Evolutionary conservation across 164 flowering plant genomes (phyloP).

Genomic region (Umbellularia californica): DNA sequence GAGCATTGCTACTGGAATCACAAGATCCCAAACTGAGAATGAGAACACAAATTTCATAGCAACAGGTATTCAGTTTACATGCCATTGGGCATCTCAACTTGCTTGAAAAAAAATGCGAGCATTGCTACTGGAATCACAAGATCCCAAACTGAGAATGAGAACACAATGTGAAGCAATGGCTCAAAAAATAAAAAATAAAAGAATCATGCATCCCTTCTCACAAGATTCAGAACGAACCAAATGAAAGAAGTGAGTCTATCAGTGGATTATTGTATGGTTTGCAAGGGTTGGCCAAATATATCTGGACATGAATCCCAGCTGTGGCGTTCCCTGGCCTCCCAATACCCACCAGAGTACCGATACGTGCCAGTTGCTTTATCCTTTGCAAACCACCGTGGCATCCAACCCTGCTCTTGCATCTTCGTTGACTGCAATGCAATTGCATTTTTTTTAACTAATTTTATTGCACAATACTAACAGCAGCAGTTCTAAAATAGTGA

Average conservation of each 20-base stretch:
- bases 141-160: slow-evolving; percentile 1
- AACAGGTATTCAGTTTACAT: too few species aligned
- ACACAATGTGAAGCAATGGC: too few species aligned
- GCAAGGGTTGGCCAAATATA: slow-evolving; percentile 38
- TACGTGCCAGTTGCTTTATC: slow-evolving; percentile 28
- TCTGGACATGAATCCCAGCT: slow-evolving; percentile 42
- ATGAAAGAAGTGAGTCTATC: too few species aligned
- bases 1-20: not conserved
- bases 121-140: not conserved
- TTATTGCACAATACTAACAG: too few species aligned
- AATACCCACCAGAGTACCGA: slow-evolving; percentile 41
- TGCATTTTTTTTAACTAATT: too few species aligned
- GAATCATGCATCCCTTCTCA: not conserved
- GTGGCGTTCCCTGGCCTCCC: slow-evolving; percentile 41
- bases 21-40: not conserved
- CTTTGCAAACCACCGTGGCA: slow-evolving; percentile 42
- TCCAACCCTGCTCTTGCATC: slow-evolving; percentile 52
- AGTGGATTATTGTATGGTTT: slow-evolving; percentile 10
- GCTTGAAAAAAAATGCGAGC: too few species aligned
- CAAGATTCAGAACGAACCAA: too few species aligned
- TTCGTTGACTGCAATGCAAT: slow-evolving; percentile 29
- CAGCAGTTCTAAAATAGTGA: too few species aligned
- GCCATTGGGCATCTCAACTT: too few species aligned
- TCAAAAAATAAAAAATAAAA: not conserved
- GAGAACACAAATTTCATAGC: not conserved